Evolutionary conservation across 1,284 basidiomycete genomes (phyloP).

Genomic region (Coniferiporia sulphurascens): DNA sequence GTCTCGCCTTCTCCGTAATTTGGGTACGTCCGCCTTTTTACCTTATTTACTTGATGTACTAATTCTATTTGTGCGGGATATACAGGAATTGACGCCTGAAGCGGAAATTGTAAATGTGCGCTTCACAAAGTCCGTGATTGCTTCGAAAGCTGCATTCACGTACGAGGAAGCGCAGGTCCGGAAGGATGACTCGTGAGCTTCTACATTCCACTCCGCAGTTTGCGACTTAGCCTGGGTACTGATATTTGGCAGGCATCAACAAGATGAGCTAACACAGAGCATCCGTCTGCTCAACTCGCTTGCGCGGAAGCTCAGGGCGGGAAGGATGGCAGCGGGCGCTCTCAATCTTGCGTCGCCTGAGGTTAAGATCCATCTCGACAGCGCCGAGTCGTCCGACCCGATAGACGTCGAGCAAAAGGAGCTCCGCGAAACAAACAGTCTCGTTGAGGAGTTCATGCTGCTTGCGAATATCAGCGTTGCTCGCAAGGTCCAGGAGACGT

Average conservation of each 20-base stretch:
- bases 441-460: conserved; percentile 99
- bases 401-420: conserved; percentile 98
- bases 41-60: background rate
- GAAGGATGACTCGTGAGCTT: conserved; percentile 82
- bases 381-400: conserved; percentile 88
- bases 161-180: conserved; percentile 95
- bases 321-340: conserved; percentile 90
- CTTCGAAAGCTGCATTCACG: conserved; percentile 95
- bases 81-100: conserved; percentile 77
- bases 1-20: conserved; percentile 92
- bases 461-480: conserved; percentile 97
- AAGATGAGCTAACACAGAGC: conserved; percentile 82
- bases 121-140: conserved; percentile 96
- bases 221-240: conserved; percentile 6
- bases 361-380: conserved; percentile 94
- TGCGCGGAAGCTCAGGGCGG: conserved; percentile 82
- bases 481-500: conserved; percentile 86
- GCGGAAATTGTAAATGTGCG: conserved; percentile 89
- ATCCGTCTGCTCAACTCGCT: conserved; percentile 89
- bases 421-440: conserved; percentile 87
- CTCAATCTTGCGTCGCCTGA: conserved; percentile 97
- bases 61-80: conserved; percentile 10
- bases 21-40: conserved; percentile 66
- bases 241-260: conserved; percentile 47
- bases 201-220: conserved; percentile 16